phyloP scores from a whole-genome alignment of 306 rosid genomes.

The Alnus rubra region DNA sequence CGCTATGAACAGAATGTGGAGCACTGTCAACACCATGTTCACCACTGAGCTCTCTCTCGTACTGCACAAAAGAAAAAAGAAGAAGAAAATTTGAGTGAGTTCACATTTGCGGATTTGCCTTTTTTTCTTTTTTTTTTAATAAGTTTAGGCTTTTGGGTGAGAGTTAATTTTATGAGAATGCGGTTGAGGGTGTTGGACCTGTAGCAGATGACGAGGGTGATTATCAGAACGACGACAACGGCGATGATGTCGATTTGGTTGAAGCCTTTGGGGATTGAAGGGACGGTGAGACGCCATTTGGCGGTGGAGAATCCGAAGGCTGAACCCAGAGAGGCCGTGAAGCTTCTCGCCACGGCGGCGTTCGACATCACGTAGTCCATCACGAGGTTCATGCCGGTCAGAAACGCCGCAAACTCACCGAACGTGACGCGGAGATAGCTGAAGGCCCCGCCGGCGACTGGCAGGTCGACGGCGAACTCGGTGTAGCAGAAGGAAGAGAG shows the following conservation, averaged over 20 bases:
- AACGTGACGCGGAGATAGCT: conserved; percentile 95
- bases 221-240: conserved; percentile 57
- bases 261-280: conserved; percentile 65
- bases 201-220: conserved; percentile 80
- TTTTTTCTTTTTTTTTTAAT: too few relatives aligned
- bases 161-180: too few relatives aligned
- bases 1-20: conserved; percentile 69
- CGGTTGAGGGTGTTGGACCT: conserved; percentile 41
- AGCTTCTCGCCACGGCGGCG: conserved; percentile 81
- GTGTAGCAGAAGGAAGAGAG: conserved; percentile 96
- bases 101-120: too few relatives aligned
- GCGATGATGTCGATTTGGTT: conserved; percentile 72
- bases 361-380: conserved; percentile 97
- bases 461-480: conserved; percentile 95
- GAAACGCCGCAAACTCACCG: conserved; percentile 86
- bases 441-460: conserved; percentile 97
- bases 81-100: too few relatives aligned
- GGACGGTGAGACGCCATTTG: conserved; percentile 70
- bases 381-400: conserved; percentile 82
- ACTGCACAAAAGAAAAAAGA: conserved; percentile 31
- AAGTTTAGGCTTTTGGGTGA: too few relatives aligned
- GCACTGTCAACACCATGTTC: conserved; percentile 74
- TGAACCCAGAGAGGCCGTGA: conserved; percentile 64
- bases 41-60: conserved; percentile 81
- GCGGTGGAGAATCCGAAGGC: conserved; percentile 67